Conservation (phyloP, 2,329 filamentous ascomycete species). For the Nemania bipapillata region DNA sequence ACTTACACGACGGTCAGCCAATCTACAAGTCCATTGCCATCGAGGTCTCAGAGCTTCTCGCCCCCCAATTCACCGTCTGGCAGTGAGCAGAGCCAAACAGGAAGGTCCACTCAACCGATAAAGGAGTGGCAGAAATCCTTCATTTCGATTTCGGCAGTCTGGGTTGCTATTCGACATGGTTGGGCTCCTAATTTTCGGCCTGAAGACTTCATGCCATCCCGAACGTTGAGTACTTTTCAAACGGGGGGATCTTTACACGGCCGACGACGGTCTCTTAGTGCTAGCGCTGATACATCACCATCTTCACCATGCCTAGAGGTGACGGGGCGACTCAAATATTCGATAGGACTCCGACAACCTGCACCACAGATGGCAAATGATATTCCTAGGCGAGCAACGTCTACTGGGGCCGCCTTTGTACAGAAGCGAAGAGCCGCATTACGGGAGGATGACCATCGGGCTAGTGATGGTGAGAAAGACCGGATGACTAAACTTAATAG, state of each 20-base stretch:
- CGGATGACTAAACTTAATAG: slow-evolving; percentile 36
- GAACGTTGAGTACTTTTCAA: slow-evolving; percentile 25
- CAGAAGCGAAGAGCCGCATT: slow-evolving; percentile 51
- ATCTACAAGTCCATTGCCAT: slow-evolving; percentile 61
- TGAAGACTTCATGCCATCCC: slow-evolving; percentile 42
- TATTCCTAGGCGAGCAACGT: slow-evolving; percentile 57
- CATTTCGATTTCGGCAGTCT: slow-evolving; percentile 64
- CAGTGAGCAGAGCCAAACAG: slow-evolving; percentile 35
- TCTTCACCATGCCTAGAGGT: slow-evolving; percentile 28
- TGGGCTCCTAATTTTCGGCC: slow-evolving; percentile 55
- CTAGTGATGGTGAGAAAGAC: slow-evolving; percentile 22
- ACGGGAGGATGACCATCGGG: slow-evolving; percentile 33
- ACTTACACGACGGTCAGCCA: slow-evolving; percentile 69
- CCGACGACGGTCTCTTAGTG: slow-evolving; percentile 42
- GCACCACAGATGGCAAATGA: slow-evolving; percentile 36
- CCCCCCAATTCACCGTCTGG: slow-evolving; percentile 33
- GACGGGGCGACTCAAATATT: slow-evolving; percentile 35
- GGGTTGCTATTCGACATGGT: slow-evolving; percentile 62
- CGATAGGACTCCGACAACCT: slow-evolving; percentile 29
- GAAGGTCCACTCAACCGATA: slow-evolving; percentile 54
- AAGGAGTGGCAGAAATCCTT: slow-evolving; percentile 60
- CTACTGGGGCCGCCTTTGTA: slow-evolving; percentile 61
- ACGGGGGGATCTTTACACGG: slow-evolving; percentile 17
- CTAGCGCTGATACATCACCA: slow-evolving; percentile 35
- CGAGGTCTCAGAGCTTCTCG: slow-evolving; percentile 53